A percentile compares a stretch with the other conserved stretches of the same genome.
Evolutionary conservation across 2,329 filamentous ascomycete genomes (phyloP).

Genomic region (Arthroderma sp.): DNA sequence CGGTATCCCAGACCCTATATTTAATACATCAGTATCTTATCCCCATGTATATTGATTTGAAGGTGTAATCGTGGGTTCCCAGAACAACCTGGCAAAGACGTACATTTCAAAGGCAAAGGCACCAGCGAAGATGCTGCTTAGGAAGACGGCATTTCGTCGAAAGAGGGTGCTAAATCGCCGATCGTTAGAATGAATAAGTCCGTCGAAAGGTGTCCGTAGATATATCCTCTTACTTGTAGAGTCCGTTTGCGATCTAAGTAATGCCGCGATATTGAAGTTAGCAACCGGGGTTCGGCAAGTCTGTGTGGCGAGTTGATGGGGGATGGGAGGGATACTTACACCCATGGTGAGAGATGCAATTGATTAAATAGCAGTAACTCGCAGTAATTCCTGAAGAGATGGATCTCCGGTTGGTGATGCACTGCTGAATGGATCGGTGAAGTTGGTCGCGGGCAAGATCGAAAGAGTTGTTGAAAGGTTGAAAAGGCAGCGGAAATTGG

Average conservation of each 20-base stretch:
- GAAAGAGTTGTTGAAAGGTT: too few relatives aligned
- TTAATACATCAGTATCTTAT: not conserved
- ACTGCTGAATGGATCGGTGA: too few relatives aligned
- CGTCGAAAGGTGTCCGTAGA: conserved; percentile 10
- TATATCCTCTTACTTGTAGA: conserved; percentile 46
- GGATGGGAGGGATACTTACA: conserved; percentile 31
- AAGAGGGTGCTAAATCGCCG: conserved; percentile 55
- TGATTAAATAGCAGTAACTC: too few relatives aligned
- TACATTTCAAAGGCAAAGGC: conserved; percentile 95
- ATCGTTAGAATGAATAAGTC: not conserved
- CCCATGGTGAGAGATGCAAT: conserved; percentile 39
- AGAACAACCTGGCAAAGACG: conserved; percentile 21
- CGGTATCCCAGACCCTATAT: conserved; percentile 64
- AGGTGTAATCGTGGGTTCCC: not conserved
- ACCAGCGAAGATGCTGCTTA: conserved; percentile 69
- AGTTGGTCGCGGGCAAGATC: too few relatives aligned
- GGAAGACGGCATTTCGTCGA: conserved; percentile 76
- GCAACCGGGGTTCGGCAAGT: not conserved
- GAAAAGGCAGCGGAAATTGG: not conserved
- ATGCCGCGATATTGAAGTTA: conserved; percentile 5
- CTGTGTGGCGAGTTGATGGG: not conserved
- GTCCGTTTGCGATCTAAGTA: conserved; percentile 34
- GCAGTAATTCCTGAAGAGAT: too few relatives aligned
- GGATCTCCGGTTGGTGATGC: too few relatives aligned
- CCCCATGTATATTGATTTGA: too few relatives aligned